Evolutionary conservation across 2,329 filamentous ascomycete species (phyloP), one percentile per base, ranked within the genome.

Genomic region (Sphaerostilbella broomeana): DNA sequence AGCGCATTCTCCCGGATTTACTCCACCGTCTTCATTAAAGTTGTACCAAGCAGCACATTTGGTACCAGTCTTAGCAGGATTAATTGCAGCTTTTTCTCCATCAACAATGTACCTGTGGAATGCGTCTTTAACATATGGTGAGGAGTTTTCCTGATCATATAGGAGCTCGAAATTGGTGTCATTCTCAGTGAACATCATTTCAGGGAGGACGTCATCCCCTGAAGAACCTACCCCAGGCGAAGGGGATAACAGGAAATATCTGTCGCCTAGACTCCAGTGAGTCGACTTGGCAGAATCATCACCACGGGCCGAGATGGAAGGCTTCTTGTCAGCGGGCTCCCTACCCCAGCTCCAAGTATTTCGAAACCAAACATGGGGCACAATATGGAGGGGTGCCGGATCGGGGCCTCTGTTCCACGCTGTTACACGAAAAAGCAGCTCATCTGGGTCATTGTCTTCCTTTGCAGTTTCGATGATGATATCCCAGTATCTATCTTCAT

Each of bases 341-440:
- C 84, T 77, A 16, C 89, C 90, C 90, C 90, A 97, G 26, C 84
- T 78, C 92, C 92, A 97, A 3, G 89, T 95, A 61, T 97, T 97
- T 48, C 90, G 80, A 69, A 95, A 97, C 87, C 89, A 95, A 37
- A 95, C 79, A 45, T 97, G 92, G 7, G 90, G 90, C 29, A 95
- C 70, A 54, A 97, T 95, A 62, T 97, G 92, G 39, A 97, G 69
- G 16, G 88, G 89, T 11, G 92, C 90, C 11, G 86, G 79, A 38
- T 95, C 86, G 6, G 87, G 85, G 12, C 92, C 90, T 52, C 92
- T 79, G 59, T 97, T 97, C 83, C 92, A 97, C 30, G 89, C 90
- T 9, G 90, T 95, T 30, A 97, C 84, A 54, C 92, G 86, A 68
- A 95, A 97, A 20, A 94, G 71, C 10, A 97, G 70, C 65, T 95